Base-by-base conservation (phyloP, 202 grass and related monocot genomes). In the Cymbopogon flexuosus region DNA sequence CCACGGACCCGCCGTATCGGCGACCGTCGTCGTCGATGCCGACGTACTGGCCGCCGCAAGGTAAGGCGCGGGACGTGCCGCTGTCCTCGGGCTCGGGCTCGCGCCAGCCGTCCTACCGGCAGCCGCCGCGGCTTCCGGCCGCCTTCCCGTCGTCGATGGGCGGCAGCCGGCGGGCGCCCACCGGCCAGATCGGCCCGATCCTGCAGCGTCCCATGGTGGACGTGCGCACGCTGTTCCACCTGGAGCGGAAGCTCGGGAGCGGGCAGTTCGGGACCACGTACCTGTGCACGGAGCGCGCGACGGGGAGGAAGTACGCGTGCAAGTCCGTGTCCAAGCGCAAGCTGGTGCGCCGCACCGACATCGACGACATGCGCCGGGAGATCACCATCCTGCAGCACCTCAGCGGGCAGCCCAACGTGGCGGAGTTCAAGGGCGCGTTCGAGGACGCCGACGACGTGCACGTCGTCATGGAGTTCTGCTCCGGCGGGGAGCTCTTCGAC, bases 351-450 rank as follows among this genome's bases (percentile, higher is more conserved):
- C 87, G 51, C 78, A 22, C 47, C 31, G 92, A 98, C 90, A 5
- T 88, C 0, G 90, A 94, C 3, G 92, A 89, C 88, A 86, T 98
- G 72, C 90, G 92, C 56, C 82, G 88, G 69, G 95, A 98, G 86
- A 84, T 98, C 68, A 82, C 88, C 81, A 94, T 98, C 83, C 87
- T 98, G 84, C 84, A 98, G 85, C 92, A 98, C 89, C 90, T 94
- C 71, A 87, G 80, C 70, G 90, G 95, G 1, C 92, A 98, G 74
- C 88, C 95, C 8, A 94, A 98, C 85, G 63, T 98, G 31, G 95
- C 76, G 21, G 90, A 98, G 86, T 91, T 94, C 92, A 88, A 87
- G 92, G 95, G 90, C 40, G 86, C 84, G 3, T 98, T 86, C 72
- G 92, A 98, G 84, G 95, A 94, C 79, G 0, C 10, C 71, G 63